A percentile compares a stretch with the other conserved stretches of the same genome.
Conservation (phyloP, 352 stramenopile species). For the Phytophthora hibernalis region DNA sequence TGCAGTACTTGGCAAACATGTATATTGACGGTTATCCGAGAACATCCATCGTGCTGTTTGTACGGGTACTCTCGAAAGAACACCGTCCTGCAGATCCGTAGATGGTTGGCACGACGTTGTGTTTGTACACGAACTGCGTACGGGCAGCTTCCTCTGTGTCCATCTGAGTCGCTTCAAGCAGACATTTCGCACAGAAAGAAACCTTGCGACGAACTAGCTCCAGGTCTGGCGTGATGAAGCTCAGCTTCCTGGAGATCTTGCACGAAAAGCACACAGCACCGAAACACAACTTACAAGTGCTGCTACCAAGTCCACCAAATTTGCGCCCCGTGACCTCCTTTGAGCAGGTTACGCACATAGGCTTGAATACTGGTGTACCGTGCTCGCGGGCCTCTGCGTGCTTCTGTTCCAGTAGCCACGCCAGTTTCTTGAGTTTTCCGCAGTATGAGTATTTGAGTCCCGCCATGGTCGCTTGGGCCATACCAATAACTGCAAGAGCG, state of each 20-base stretch:
- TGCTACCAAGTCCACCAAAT: constrained; percentile 24
- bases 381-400: constrained; percentile 17
- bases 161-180: constrained; percentile 34
- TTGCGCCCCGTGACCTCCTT: constrained; percentile 22
- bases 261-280: constrained; percentile 29
- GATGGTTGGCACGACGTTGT: constrained; percentile 2
- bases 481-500: constrained; percentile 20
- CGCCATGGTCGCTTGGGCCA: constrained; percentile 28
- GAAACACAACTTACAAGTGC: constrained; percentile 38
- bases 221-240: constrained; percentile 31
- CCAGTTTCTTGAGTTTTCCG: constrained; percentile 34
- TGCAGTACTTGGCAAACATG: too few species aligned
- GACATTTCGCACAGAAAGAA: constrained; percentile 41
- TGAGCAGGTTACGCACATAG: constrained; percentile 28
- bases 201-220: constrained; percentile 37
- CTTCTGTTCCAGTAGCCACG: constrained; percentile 26
- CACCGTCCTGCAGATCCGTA: constrained; percentile 23
- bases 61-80: constrained; percentile 23
- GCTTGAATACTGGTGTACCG: constrained; percentile 8
- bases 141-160: constrained; percentile 31
- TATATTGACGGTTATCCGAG: too few species aligned
- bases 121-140: constrained; percentile 31
- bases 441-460: constrained; percentile 39
- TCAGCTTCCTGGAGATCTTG: constrained; percentile 35
- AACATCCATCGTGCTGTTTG: constrained; percentile 20